These are phyloP conservation scores for Yamadazyma trypodendri DNA, from an alignment of 1,139 yeast genomes.

Conservation along the genomic window DNA sequence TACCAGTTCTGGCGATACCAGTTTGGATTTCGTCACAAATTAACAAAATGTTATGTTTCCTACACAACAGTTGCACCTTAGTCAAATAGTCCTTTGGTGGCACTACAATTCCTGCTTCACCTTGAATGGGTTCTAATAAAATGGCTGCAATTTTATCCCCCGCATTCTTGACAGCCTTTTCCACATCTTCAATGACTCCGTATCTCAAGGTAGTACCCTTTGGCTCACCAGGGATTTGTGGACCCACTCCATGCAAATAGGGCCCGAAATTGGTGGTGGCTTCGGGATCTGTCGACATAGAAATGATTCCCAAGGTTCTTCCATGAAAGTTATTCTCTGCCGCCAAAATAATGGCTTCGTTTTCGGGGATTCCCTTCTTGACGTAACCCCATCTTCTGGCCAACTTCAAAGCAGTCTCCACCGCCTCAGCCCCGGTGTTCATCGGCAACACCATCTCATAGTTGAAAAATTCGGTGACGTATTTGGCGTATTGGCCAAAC, in stretches of 20 bases:
- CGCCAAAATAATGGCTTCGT: slow-evolving; percentile 83
- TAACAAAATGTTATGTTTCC: slow-evolving; percentile 77
- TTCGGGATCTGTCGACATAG: slow-evolving; percentile 95
- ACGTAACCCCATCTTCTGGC: slow-evolving; percentile 98
- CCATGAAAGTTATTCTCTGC: slow-evolving; percentile 95
- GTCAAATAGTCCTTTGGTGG: slow-evolving; percentile 83
- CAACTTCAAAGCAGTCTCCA: slow-evolving; percentile 88
- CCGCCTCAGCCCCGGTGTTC: slow-evolving; percentile 99
- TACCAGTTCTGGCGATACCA: slow-evolving; percentile 97
- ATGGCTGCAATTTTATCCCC: slow-evolving; percentile 93
- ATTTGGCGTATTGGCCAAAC: slow-evolving; percentile 85
- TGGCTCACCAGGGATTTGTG: slow-evolving; percentile 66
- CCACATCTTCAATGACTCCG: slow-evolving; percentile 83
- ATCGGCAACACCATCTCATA: slow-evolving; percentile 94
- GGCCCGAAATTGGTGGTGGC: slow-evolving; percentile 92
- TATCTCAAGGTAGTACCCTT: slow-evolving; percentile 60
- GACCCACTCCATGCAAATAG: slow-evolving; percentile 79
- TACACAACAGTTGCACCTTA: slow-evolving; percentile 72
- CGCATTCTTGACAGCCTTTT: slow-evolving; percentile 75
- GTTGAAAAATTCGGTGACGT: slow-evolving; percentile 81
- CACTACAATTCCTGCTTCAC: slow-evolving; percentile 97
- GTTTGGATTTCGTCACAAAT: slow-evolving; percentile 98
- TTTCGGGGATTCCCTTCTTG: slow-evolving; percentile 77
- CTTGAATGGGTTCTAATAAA: slow-evolving; percentile 93
- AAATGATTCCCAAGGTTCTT: slow-evolving; percentile 90